Base-by-base conservation (phyloP, 179 eudicot species). In the Spinacia oleracea region DNA sequence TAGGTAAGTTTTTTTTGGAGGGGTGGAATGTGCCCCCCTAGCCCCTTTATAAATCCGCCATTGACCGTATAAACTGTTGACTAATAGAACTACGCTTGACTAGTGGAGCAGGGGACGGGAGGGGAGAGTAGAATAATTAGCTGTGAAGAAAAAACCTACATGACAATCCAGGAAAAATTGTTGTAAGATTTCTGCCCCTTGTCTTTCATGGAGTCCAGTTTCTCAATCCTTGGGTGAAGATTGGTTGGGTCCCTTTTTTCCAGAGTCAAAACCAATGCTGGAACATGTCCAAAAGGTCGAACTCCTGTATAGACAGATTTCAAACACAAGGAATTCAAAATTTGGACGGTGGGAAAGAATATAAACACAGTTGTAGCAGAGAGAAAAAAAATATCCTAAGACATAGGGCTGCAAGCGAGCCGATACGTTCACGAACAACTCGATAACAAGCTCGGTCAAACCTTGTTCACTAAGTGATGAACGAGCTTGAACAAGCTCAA, bases 131-230 rank as follows among this genome's bases (percentile, higher is more conserved):
- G n/a, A 20, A 6, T 42, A 23, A 42, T 15, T 5, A 71, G 67
- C 53, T 48, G 20, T 48, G 20, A 45, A 59, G 80, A 14, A 73
- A 77, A 27, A 56, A 85, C 89, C 89, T 79, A 72, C 72, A 11
- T 32, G 56, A 77, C 3, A 95, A 70, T 90, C 97, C 98, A 77
- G 93, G 85, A 81, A 91, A 76, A 45, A 94, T 93, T 78, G 98
- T 97, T 42, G 98, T 6, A 97, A 68, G 82, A 46, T 81, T 95
- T 95, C 84, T 93, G 99, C 88, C 93, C 98, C 86, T 97, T 88
- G 83, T 96, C 99, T 58, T 96, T 93, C 0, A 96, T 86, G 51
- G 98, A 96, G 2, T 89, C 97, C 84, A 89, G 81, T 53, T 93
- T 96, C 89, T 93, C 93, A 80, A 96, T 93, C 85, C 94, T 86